Percentiles rank a stretch among this genome's conserved stretches.
These are phyloP conservation scores for Pseudogymnoascus destructans DNA, from an alignment of 2,329 filamentous ascomycete genomes.

Conservation along the genomic window DNA sequence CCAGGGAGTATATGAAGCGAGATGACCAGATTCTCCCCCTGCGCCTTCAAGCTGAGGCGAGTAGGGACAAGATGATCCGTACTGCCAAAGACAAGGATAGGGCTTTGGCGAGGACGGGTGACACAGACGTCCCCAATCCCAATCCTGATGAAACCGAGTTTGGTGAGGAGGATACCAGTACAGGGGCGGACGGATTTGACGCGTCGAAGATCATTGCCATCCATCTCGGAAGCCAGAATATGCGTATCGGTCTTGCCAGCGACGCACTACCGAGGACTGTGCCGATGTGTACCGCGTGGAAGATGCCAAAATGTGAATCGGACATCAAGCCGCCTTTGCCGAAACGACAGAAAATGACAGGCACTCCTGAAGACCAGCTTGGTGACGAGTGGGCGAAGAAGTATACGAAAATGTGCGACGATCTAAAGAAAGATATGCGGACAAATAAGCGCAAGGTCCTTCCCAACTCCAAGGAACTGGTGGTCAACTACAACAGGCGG, in stretches of 20 bases:
- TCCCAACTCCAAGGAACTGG: conserved; percentile 94
- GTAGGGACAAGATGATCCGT: conserved; percentile 69
- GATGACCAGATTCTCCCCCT: conserved; percentile 91
- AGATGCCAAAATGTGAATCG: conserved; percentile 64
- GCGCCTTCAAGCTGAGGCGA: conserved; percentile 77
- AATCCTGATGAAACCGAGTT: conserved; percentile 39
- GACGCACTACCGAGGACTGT: conserved; percentile 90
- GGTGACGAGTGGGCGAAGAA: conserved; percentile 66
- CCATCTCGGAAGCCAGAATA: conserved; percentile 88
- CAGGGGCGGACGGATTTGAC: conserved; percentile 48
- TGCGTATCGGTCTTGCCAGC: conserved; percentile 88
- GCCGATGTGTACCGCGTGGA: conserved; percentile 81
- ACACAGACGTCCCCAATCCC: conserved; percentile 49
- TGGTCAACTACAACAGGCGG: conserved; percentile 84
- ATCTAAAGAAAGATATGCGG: conserved; percentile 82
- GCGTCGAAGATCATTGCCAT: conserved; percentile 90
- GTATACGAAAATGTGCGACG: conserved; percentile 71
- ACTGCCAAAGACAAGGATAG: conserved; percentile 79
- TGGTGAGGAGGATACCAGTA: conserved; percentile 38
- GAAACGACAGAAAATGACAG: conserved; percentile 46
- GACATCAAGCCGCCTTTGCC: conserved; percentile 73
- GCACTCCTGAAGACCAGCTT: conserved; percentile 62
- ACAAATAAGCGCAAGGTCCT: conserved; percentile 87
- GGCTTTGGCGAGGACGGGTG: conserved; percentile 61
- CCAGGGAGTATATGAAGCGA: conserved; percentile 90